These are phyloP conservation scores for Phytopythium cucurbitacearum DNA, from an alignment of 352 stramenopile genomes.

Conservation along the genomic window DNA sequence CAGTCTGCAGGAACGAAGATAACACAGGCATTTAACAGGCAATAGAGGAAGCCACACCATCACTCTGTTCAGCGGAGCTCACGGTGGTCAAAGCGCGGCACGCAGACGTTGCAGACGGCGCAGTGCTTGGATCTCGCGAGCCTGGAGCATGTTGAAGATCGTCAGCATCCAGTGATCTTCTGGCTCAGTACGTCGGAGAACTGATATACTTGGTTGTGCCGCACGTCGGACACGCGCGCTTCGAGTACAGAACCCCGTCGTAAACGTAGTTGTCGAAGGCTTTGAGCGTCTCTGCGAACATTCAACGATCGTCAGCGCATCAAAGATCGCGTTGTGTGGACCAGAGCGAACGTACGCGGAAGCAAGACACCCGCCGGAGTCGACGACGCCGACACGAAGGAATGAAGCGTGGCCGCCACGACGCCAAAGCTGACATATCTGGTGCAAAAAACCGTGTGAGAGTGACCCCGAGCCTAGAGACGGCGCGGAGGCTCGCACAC, in stretches of 20 bases:
- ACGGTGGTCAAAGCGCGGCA: conserved; percentile 68
- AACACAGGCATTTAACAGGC: conserved; percentile 5
- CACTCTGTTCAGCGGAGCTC: neutral
- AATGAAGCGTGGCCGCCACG: conserved; percentile 38
- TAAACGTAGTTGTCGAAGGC: conserved; percentile 57
- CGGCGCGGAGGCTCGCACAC: conserved; percentile 19
- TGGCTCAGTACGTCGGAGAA: too few species aligned
- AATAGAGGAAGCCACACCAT: too few species aligned
- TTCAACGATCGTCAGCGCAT: neutral
- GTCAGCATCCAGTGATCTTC: too few species aligned
- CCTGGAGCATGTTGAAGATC: conserved; percentile 10
- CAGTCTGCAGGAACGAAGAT: conserved; percentile 19
- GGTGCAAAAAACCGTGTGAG: conserved; percentile 2
- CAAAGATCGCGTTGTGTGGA: too few species aligned
- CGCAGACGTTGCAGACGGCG: conserved; percentile 54
- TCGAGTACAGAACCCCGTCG: conserved; percentile 38
- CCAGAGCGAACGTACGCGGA: conserved; percentile 20
- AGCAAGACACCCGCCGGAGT: conserved; percentile 36
- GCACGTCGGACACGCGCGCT: conserved; percentile 40
- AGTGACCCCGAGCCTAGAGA: neutral
- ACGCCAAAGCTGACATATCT: conserved; percentile 30
- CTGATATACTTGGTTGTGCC: conserved; percentile 32
- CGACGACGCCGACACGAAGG: conserved; percentile 46
- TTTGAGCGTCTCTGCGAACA: conserved; percentile 27
- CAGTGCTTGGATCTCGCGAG: conserved; percentile 70